Base-by-base conservation (phyloP, 1,139 yeast genomes). In the Meyerozyma elateridarum region DNA sequence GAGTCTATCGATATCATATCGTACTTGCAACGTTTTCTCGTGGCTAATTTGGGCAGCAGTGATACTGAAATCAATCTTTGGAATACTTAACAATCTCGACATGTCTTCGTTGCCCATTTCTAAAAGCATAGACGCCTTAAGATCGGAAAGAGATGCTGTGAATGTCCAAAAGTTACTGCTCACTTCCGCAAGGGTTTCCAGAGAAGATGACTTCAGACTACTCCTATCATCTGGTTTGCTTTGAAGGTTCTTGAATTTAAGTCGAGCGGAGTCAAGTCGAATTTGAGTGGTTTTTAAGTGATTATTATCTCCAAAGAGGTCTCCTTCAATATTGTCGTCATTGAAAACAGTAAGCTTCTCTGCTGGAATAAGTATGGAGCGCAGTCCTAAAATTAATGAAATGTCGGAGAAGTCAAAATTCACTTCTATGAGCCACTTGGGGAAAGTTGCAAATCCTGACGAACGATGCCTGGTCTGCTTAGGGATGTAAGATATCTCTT, bases 311-410 rank as follows among this genome's bases (percentile, higher is more conserved):
- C 40, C 46, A 14, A 65, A 58, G 22, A 60, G 47, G 44, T 74
- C 78, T 30, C 59, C 56, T 17, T 57, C 49, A 19, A 66, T 55
- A 15, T 62, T 65, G 2, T 64, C 49, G 6, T 51, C 59, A 4
- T 52, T 38, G 2, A 45, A 39, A 20, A 59, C 51, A 28, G 66
- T 51, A 5, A 64, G 44, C 30, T 62, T 59, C 14, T 66, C 61
- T 8, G 70, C 42, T 9, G 66, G 76, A 40, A 79, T 65, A 32
- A 80, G 61, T 0, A 79, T 69, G 0, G 87, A 79, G 31, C 85
- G 62, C 0, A 85, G 69, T 0, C 85, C 87, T 6, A 79, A 36
- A 7, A 55, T 45, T 0, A 77, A 29, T 3, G 50, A 48, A 4
- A 70, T 46, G 4, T 56, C 48, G 2, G 51, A 41, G 1, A 73